A percentile compares a stretch with the other conserved stretches of the same genome.
These are phyloP conservation scores for Amesomyces nigricolor DNA, from an alignment of 2,329 filamentous ascomycete species.

Conservation along the genomic window DNA sequence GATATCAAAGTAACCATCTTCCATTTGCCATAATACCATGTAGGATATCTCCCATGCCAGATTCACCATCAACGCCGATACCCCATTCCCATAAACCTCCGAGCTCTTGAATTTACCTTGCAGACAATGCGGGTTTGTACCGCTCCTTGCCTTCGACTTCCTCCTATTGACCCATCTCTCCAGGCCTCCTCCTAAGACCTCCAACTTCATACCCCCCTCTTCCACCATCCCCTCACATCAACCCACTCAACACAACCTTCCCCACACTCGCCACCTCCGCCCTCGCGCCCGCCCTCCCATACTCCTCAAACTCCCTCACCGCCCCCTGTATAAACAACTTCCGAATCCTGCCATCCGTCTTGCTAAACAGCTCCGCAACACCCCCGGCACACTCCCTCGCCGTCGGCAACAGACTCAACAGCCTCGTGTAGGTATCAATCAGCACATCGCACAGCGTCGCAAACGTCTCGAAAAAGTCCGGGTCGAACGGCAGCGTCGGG, in stretches of 20 bases:
- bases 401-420: constrained; percentile 69
- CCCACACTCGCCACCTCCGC: constrained; percentile 79
- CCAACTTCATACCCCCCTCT: constrained; percentile 11
- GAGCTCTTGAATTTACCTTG: background rate
- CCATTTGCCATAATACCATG: constrained; percentile 3
- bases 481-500: constrained; percentile 89
- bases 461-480: constrained; percentile 96
- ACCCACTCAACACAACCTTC: constrained; percentile 80
- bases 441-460: constrained; percentile 91
- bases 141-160: background rate
- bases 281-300: constrained; percentile 68
- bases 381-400: constrained; percentile 64
- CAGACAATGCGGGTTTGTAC: background rate
- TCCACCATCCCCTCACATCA: constrained; percentile 51
- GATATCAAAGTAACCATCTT: background rate
- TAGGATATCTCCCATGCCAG: constrained; percentile 8
- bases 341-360: constrained; percentile 77
- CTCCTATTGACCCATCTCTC: background rate
- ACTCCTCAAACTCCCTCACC: constrained; percentile 89
- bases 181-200: no score
- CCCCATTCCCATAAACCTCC: background rate
- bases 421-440: constrained; percentile 81
- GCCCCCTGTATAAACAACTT: constrained; percentile 86
- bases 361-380: constrained; percentile 80
- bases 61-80: constrained; percentile 1